Evolutionary conservation across 768 basidiomycete species (phyloP).

Genomic region (Leccinum subtestaceum): DNA sequence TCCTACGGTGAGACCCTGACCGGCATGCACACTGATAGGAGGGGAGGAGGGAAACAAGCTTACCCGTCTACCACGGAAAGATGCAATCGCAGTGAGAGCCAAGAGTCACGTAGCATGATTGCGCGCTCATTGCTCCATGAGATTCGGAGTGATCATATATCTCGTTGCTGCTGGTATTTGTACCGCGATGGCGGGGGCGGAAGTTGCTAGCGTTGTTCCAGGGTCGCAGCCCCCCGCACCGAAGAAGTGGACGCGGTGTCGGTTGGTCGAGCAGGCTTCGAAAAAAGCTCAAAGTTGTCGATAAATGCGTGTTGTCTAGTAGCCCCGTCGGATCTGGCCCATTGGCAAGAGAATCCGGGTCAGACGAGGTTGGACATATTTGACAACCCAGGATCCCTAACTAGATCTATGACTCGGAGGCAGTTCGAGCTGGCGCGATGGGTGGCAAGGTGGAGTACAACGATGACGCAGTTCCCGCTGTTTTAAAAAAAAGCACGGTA

Average conservation of each 20-base stretch:
- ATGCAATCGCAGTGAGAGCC: not conserved
- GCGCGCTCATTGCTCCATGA: constrained; percentile 1
- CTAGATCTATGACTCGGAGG: not conserved
- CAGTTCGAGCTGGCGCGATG: not conserved
- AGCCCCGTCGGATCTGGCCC: not conserved
- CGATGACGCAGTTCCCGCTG: not conserved
- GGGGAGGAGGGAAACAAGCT: not conserved
- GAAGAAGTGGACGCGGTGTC: not conserved
- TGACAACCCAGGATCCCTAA: not conserved
- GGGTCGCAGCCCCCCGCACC: not conserved
- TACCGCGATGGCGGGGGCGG: not conserved
- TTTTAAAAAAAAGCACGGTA: constrained; percentile 1
- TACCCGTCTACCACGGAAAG: constrained; percentile 12
- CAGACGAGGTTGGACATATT: not conserved
- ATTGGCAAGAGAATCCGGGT: not conserved
- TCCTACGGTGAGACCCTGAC: not conserved
- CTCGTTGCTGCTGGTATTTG: not conserved
- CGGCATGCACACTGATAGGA: not conserved
- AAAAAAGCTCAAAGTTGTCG: not conserved
- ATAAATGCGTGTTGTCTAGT: not conserved
- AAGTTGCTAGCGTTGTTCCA: not conserved
- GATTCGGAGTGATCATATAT: not conserved
- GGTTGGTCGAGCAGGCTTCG: not conserved
- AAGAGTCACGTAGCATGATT: not conserved
- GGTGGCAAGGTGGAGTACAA: not conserved